Evolutionary conservation across 495 filamentous ascomycete genomes (phyloP).

Genomic region (Penicillium lagena): DNA sequence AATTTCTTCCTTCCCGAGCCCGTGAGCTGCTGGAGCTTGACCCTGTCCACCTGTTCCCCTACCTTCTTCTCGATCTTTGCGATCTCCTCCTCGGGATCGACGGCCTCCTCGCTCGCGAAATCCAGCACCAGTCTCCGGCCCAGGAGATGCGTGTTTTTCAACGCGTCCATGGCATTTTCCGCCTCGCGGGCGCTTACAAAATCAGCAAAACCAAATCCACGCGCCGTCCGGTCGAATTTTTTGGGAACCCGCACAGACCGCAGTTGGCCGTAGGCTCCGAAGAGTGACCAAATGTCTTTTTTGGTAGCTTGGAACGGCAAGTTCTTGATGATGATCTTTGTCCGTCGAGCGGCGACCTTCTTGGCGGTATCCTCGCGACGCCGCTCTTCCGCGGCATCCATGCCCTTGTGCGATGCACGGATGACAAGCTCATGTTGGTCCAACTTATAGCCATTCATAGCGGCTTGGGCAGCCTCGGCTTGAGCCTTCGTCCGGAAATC

Average conservation of each 20-base stretch:
- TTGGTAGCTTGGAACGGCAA: constrained; percentile 92
- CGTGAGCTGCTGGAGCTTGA: constrained; percentile 81
- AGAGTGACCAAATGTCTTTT: constrained; percentile 79
- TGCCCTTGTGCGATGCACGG: constrained; percentile 74
- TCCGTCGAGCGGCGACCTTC: constrained; percentile 63
- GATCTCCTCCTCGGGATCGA: constrained; percentile 93
- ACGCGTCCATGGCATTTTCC: constrained; percentile 82
- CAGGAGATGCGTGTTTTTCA: constrained; percentile 89
- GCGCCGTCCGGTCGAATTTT: constrained; percentile 79
- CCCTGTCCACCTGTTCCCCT: constrained; percentile 76
- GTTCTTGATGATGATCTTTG: constrained; percentile 98
- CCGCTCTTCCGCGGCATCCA: constrained; percentile 80
- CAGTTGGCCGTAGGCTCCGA: constrained; percentile 85
- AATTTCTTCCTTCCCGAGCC: constrained; percentile 81
- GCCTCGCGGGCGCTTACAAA: constrained; percentile 90
- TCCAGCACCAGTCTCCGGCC: constrained; percentile 84
- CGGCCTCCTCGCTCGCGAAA: constrained; percentile 76
- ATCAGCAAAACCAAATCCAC: constrained; percentile 96
- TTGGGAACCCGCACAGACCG: constrained; percentile 89
- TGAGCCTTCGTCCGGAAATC: constrained; percentile 75
- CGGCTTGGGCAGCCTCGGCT: constrained; percentile 68
- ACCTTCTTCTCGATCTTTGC: constrained; percentile 94
- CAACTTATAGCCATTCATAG: constrained; percentile 82
- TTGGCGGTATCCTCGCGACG: constrained; percentile 74
- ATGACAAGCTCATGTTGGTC: constrained; percentile 81